phyloP scores from a whole-genome alignment of 805 yeast genomes.

The Wickerhamiella nectarea region DNA sequence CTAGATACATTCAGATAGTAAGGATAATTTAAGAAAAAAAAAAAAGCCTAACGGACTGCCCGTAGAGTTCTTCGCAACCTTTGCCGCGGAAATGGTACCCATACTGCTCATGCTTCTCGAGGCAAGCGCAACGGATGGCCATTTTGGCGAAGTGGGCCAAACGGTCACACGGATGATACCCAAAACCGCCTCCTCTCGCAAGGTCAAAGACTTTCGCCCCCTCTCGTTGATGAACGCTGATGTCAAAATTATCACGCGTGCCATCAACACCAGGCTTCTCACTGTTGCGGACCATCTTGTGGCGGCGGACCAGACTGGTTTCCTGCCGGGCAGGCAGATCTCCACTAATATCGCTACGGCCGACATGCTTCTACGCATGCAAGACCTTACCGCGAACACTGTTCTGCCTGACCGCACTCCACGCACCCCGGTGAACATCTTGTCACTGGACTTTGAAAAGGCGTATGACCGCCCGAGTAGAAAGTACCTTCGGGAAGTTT shows the following conservation, averaged over 20 bases:
- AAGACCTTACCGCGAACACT: background rate
- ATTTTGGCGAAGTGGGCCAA: background rate
- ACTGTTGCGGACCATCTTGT: background rate
- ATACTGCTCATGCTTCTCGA: background rate
- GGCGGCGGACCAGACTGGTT: conserved; percentile 1
- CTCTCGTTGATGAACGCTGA: background rate
- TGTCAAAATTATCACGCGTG: background rate
- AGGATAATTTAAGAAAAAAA: too few species aligned
- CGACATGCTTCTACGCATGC: background rate
- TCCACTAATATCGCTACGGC: background rate
- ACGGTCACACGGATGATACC: background rate
- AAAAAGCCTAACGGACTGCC: conserved; percentile 4
- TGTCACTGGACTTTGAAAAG: conserved; percentile 1
- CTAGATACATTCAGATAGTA: too few species aligned
- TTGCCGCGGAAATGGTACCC: background rate
- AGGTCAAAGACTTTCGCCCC: background rate
- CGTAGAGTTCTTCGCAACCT: background rate
- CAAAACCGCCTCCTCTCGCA: background rate
- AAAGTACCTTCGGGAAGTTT: background rate
- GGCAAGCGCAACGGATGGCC: background rate
- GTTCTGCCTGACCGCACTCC: background rate
- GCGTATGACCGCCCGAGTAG: conserved; percentile 3
- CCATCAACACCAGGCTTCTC: background rate
- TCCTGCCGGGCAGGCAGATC: background rate
- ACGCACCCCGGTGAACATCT: background rate